Conservation (phyloP, 805 yeast genomes). For the Spathaspora gorwiae region DNA sequence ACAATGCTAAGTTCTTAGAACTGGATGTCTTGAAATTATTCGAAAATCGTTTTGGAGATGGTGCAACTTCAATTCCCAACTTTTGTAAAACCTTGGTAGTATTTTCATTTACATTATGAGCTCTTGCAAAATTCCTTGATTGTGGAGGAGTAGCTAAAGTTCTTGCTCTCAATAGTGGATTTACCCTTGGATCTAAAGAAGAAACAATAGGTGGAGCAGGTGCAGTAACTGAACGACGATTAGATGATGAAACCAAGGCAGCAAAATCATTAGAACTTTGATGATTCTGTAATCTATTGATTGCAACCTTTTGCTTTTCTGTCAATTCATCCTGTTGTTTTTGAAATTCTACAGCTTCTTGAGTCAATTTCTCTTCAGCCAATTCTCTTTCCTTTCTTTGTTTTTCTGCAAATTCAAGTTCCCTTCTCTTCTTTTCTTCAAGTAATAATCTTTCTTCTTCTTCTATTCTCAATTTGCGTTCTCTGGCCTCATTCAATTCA, state of each 20-base stretch:
- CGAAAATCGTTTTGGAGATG: constrained; percentile 14
- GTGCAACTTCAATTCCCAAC: constrained; percentile 30
- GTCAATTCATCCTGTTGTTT: constrained; percentile 11
- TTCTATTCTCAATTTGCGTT: constrained; percentile 14
- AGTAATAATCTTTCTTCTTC: constrained; percentile 4
- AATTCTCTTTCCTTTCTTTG: constrained; percentile 14
- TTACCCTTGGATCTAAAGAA: constrained; percentile 32
- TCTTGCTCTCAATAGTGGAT: constrained; percentile 33
- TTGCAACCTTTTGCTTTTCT: constrained; percentile 26
- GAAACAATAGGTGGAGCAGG: constrained; percentile 18
- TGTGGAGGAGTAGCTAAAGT: constrained; percentile 23
- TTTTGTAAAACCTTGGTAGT: constrained; percentile 32
- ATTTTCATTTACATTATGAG: constrained; percentile 14
- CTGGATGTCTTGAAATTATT: constrained; percentile 35
- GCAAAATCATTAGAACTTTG: constrained; percentile 15
- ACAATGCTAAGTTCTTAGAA: constrained; percentile 26
- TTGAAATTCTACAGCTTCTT: constrained; percentile 3
- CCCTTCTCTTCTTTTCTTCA: constrained; percentile 11
- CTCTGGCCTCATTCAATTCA: constrained; percentile 17
- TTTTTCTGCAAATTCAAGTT: constrained; percentile 8
- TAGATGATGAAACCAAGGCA: background rate
- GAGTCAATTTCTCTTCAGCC: constrained; percentile 11
- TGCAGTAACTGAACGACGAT: constrained; percentile 22
- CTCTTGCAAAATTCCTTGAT: background rate
- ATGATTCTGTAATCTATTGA: constrained; percentile 18